Conservation (phyloP, 768 basidiomycete species). For the Tubosaeta sp. region DNA sequence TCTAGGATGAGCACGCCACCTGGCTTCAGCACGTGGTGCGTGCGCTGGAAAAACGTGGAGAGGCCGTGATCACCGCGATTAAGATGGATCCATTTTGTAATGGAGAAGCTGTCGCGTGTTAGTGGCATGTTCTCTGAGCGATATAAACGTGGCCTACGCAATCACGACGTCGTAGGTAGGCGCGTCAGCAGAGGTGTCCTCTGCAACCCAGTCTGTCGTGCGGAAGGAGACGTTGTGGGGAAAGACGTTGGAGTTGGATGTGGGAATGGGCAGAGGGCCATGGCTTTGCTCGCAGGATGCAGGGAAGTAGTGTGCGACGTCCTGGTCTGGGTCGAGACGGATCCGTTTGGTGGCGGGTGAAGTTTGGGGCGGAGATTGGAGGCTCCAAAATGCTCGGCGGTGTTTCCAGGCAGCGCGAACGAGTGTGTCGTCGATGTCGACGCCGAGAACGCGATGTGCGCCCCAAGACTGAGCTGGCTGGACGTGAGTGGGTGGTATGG, state of each 20-base stretch:
- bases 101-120: slow-evolving; percentile 47
- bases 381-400: slow-evolving; percentile 66
- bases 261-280: slow-evolving; percentile 68
- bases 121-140: not conserved
- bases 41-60: slow-evolving; percentile 60
- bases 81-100: slow-evolving; percentile 92
- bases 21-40: slow-evolving; percentile 49
- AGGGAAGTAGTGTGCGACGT: slow-evolving; percentile 85
- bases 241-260: slow-evolving; percentile 41
- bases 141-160: slow-evolving; percentile 50
- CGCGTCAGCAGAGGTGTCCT: slow-evolving; percentile 50
- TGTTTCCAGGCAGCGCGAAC: slow-evolving; percentile 75
- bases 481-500: not conserved
- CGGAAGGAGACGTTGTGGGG: slow-evolving; percentile 79
- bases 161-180: slow-evolving; percentile 73
- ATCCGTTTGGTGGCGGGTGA: slow-evolving; percentile 28
- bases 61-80: slow-evolving; percentile 75
- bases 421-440: slow-evolving; percentile 79
- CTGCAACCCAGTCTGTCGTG: slow-evolving; percentile 68
- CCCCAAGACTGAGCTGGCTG: slow-evolving; percentile 57
- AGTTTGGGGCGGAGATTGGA: slow-evolving; percentile 42
- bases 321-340: no score
- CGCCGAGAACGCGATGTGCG: slow-evolving; percentile 68
- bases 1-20: slow-evolving; percentile 76
- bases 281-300: slow-evolving; percentile 71